Conservation (phyloP, 208 protist genomes). For the Trypanosoma lewisi region DNA sequence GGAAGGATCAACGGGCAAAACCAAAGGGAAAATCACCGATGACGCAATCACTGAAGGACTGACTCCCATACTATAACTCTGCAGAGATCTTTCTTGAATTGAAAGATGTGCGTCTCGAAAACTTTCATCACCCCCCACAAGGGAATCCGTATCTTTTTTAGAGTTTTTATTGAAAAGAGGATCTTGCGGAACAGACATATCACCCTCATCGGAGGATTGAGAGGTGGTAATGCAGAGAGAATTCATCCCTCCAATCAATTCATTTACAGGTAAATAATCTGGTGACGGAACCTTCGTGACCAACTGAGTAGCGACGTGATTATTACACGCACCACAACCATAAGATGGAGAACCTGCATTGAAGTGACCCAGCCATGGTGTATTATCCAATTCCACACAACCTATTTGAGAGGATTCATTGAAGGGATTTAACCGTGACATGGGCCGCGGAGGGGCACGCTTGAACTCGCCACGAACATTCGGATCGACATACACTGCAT, state of each 20-base stretch:
- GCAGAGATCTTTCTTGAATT: neutral
- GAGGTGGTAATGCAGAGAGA: neutral
- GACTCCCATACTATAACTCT: neutral
- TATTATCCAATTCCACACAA: neutral
- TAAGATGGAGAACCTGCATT: neutral
- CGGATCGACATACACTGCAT: conserved; percentile 77
- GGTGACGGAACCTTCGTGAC: neutral
- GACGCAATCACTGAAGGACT: neutral
- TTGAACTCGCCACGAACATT: conserved; percentile 64
- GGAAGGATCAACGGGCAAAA: neutral
- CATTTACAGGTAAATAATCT: neutral
- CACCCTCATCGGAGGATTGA: neutral
- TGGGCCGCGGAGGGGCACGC: conserved; percentile 36
- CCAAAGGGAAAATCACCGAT: neutral
- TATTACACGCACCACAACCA: neutral
- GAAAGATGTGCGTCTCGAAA: neutral
- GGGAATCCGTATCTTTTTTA: neutral
- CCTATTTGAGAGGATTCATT: neutral
- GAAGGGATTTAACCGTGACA: neutral
- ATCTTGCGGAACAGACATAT: neutral
- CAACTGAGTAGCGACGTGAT: neutral
- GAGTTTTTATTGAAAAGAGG: neutral
- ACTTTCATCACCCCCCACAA: neutral
- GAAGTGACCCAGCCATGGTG: neutral
- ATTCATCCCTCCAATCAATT: neutral